Evolutionary conservation across 345 rosid species (phyloP), one percentile per base, ranked within the genome.

Genomic region (Arabis alpina): DNA sequence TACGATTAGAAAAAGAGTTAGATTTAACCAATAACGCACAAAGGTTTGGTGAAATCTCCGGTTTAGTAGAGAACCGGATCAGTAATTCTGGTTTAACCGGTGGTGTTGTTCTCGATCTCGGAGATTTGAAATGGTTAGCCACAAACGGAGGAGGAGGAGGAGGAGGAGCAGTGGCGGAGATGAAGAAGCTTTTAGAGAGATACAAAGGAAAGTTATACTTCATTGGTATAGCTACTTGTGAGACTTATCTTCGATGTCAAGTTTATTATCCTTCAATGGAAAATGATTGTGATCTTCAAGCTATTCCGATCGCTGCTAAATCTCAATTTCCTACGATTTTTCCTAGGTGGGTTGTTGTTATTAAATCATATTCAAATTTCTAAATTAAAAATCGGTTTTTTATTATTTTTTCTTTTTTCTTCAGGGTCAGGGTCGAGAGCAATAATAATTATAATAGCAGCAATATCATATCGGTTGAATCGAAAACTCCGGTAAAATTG

Each of bases 181-280:
- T 89, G 86, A 78, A 74, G 71, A 85, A 79, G 80, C 69, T 93
- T 70, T 24, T 88, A 78, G 77, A 59, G 39, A 82, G 82, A 69
- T 84, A 77, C 39, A 75, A 81, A 60, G 84, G 80, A n/a, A 82
- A 75, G 71, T 53, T 94, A 39, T 89, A 95, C 87, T 71, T 94
- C 77, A 86, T 91, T 54, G 97, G 96, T 16, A 89, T 90, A 16
- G 99, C 99, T n/a, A 91, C 97, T 57, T 94, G 96, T 37, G 97
- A 94, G 80, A 93, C 98, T 45, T 90, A 90, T 73, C 66, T 93
- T 76, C 82, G 98, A 57, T 93, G 97, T 71, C 98, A 93, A 74
- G 88, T 93, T 45, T 86, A 93, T 76, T 90, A 90, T 72, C 87
- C 97, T 61, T 82, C 87, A 4, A 83, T 94, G 95, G 99, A 94